These are phyloP conservation scores for Apiosordaria backusii DNA, from an alignment of 495 filamentous ascomycete genomes.

Conservation along the genomic window DNA sequence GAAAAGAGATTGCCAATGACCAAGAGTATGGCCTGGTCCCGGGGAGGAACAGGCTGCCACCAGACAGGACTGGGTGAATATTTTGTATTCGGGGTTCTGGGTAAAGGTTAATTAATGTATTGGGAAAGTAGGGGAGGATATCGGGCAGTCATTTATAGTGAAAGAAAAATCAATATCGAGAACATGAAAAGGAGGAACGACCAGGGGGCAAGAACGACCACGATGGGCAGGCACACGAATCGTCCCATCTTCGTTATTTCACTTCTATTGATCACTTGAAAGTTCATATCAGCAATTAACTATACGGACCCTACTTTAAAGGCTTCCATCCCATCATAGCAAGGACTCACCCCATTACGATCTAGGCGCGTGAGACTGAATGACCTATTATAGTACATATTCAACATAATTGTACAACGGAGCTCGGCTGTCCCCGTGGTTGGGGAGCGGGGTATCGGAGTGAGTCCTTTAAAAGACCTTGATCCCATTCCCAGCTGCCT, in stretches of 20 bases:
- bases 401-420: constrained; percentile 6
- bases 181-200: neutral
- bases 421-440: constrained; percentile 7
- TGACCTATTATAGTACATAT: neutral
- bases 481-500: constrained; percentile 66
- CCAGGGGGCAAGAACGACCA: neutral
- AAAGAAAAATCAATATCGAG: neutral
- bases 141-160: neutral
- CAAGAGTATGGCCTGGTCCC: no score
- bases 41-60: no score
- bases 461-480: constrained; percentile 37
- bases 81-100: no score
- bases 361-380: neutral
- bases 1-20: no score
- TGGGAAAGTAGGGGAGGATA: no score
- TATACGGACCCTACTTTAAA: neutral
- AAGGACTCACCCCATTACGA: neutral
- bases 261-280: neutral
- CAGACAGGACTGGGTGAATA: no score
- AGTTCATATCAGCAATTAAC: neutral
- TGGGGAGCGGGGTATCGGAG: neutral
- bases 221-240: neutral
- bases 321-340: neutral
- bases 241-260: neutral
- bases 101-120: no score